phyloP scores from a whole-genome alignment of 176 grass and related monocot species.

The Aegilops longissima region DNA sequence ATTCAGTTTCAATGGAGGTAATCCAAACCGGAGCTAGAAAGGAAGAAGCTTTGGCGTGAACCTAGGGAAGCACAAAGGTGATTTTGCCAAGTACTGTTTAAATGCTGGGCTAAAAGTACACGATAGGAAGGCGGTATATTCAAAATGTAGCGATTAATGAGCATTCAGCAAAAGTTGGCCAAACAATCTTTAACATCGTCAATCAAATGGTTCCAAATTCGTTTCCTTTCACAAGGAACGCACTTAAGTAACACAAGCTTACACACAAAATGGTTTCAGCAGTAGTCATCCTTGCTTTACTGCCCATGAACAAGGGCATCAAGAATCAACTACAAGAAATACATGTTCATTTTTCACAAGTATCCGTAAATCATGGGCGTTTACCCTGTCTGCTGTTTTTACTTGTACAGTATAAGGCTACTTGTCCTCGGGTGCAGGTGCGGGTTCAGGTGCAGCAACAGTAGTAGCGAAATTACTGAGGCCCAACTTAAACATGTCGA shows the following conservation, averaged over 20 bases:
- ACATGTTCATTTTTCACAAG: neutral
- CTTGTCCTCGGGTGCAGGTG: conserved; percentile 31
- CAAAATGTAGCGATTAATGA: neutral
- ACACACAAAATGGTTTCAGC: neutral
- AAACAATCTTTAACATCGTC: neutral
- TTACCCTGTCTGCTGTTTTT: neutral
- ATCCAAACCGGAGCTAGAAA: too few relatives aligned
- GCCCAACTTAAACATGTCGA: conserved; percentile 82
- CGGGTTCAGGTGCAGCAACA: conserved; percentile 16
- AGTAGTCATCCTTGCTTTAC: conserved; percentile 1
- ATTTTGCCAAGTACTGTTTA: too few relatives aligned
- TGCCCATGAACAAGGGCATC: conserved; percentile 17
- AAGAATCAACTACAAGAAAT: conserved; percentile 16
- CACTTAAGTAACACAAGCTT: neutral
- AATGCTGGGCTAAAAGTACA: too few relatives aligned
- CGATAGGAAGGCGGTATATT: neutral
- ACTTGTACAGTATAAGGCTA: conserved; percentile 30
- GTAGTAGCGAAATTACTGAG: conserved; percentile 63
- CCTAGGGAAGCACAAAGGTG: too few relatives aligned
- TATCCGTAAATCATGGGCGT: neutral
- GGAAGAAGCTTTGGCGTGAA: too few relatives aligned
- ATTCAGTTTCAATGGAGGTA: too few relatives aligned
- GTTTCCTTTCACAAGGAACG: neutral
- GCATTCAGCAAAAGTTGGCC: neutral
- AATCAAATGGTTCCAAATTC: neutral